phyloP scores from a whole-genome alignment of 2,329 filamentous ascomycete species.

The Neopestalotiopsis sp. region DNA sequence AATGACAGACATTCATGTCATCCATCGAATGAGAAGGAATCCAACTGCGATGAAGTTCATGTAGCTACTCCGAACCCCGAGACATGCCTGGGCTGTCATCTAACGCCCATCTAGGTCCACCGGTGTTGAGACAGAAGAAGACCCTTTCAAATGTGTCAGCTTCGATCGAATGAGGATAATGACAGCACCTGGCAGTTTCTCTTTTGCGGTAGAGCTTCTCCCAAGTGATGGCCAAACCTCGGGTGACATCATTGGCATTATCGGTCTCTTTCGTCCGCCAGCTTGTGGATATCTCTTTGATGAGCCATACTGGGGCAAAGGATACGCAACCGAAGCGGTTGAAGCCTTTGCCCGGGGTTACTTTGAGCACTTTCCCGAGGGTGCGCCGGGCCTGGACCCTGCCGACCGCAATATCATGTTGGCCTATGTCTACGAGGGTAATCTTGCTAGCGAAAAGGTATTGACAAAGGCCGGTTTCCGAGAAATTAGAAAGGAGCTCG shows the following conservation, averaged over 20 bases:
- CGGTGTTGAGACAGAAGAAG: conserved; percentile 7
- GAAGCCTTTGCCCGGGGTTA: neutral
- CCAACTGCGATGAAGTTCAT: conserved; percentile 9
- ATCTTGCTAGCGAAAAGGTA: conserved; percentile 14
- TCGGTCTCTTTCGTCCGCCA: conserved; percentile 1
- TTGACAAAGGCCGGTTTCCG: conserved; percentile 15
- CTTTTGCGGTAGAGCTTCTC: conserved; percentile 16
- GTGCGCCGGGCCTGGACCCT: neutral
- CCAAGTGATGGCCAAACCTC: neutral
- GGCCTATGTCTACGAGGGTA: conserved; percentile 6
- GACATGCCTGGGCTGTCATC: neutral
- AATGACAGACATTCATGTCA: conserved; percentile 14
- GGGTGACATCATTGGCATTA: neutral
- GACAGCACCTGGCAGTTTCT: conserved; percentile 9
- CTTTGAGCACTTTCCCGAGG: conserved; percentile 12
- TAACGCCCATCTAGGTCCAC: neutral
- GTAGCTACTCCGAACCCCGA: neutral
- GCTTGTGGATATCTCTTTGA: conserved; percentile 13
- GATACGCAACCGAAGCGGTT: conserved; percentile 12
- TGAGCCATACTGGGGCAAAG: conserved; percentile 17
- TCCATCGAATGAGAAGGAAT: conserved; percentile 8
- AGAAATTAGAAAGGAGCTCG: neutral
- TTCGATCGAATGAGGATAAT: conserved; percentile 10
- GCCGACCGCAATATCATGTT: neutral
- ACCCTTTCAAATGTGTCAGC: conserved; percentile 13